These are phyloP conservation scores for Fusarium tanahbumbuense DNA, from an alignment of 2,329 filamentous ascomycete species.

Conservation along the genomic window DNA sequence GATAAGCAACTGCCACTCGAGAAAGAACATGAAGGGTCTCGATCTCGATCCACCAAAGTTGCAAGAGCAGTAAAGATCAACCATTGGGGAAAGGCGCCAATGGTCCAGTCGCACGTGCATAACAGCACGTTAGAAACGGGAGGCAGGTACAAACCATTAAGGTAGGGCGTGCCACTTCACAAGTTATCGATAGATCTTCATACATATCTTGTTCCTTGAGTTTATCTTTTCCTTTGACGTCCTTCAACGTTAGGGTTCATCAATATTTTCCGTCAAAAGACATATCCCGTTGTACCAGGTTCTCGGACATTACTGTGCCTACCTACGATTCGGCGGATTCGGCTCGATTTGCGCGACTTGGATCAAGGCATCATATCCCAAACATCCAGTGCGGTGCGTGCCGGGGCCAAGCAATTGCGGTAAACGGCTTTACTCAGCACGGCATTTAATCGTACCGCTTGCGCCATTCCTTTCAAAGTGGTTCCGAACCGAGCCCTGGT, in stretches of 20 bases:
- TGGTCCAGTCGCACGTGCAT: conserved; percentile 13
- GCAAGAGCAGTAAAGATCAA: conserved; percentile 23
- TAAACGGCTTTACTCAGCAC: conserved; percentile 35
- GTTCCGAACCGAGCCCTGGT: conserved; percentile 35
- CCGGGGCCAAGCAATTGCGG: conserved; percentile 10
- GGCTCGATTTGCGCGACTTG: conserved; percentile 19
- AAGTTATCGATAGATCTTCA: background rate
- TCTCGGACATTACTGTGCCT: background rate
- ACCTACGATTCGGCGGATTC: background rate
- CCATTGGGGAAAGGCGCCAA: conserved; percentile 6
- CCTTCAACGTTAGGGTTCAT: background rate
- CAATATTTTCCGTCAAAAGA: background rate
- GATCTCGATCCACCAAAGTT: conserved; percentile 5
- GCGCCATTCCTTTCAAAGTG: conserved; percentile 38
- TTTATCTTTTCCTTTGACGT: background rate
- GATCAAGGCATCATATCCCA: conserved; percentile 24
- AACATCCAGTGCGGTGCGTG: background rate
- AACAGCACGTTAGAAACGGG: background rate
- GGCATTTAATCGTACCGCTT: conserved; percentile 40
- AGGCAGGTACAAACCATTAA: background rate
- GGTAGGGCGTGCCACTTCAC: background rate
- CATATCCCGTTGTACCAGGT: background rate
- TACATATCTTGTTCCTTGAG: background rate
- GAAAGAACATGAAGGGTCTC: background rate
- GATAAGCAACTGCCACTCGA: conserved; percentile 11